phyloP scores from a whole-genome alignment of 768 basidiomycete genomes.

The Russula emetica region DNA sequence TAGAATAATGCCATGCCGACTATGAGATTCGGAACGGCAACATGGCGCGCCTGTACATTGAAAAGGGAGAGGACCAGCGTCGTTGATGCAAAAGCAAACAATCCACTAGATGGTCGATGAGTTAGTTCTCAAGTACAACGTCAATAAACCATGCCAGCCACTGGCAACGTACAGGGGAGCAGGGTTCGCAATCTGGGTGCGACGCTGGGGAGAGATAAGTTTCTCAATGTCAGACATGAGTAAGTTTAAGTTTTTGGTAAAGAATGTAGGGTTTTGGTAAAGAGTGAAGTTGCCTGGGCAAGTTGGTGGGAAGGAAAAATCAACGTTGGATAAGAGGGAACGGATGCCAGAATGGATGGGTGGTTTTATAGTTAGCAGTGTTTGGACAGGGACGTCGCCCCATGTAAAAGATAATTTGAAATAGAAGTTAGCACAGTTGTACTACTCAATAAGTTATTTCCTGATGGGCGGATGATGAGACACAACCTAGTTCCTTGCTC shows the following conservation, averaged over 20 bases:
- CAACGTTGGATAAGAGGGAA: background rate
- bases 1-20: conserved; percentile 84
- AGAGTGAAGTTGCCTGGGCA: background rate
- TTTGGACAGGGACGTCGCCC: too few relatives aligned
- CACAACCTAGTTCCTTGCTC: too few relatives aligned
- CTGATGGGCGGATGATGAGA: too few relatives aligned
- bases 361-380: background rate
- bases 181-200: conserved; percentile 52
- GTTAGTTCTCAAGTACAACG: conserved; percentile 47
- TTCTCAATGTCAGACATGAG: conserved; percentile 41
- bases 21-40: conserved; percentile 61
- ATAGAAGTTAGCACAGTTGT: too few relatives aligned
- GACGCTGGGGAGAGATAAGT: conserved; percentile 20
- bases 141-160: background rate
- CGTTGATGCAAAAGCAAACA: conserved; percentile 70
- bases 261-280: background rate
- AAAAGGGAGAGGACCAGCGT: conserved; percentile 75
- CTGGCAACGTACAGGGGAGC: conserved; percentile 48
- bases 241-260: background rate
- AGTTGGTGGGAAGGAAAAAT: background rate
- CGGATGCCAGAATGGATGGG: background rate
- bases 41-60: conserved; percentile 55
- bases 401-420: too few relatives aligned
- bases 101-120: conserved; percentile 61
- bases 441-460: too few relatives aligned